A percentile compares a stretch with the other conserved stretches of the same genome.
phyloP scores from a whole-genome alignment of 163 green algal genomes.

The Scenedesmus sp. region DNA sequence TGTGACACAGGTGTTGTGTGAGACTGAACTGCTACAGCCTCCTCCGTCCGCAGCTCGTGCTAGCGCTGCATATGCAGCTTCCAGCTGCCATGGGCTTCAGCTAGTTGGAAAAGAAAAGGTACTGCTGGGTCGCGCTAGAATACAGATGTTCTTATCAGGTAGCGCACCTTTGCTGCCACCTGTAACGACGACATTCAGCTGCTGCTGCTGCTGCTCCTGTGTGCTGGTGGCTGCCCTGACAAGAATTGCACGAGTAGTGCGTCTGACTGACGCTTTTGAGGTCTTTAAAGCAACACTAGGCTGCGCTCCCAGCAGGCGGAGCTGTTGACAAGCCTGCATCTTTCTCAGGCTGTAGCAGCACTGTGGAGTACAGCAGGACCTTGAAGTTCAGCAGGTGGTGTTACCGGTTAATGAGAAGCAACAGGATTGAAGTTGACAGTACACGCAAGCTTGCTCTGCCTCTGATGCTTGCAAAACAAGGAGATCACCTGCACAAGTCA shows the following conservation, averaged over 20 bases:
- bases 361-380: neutral
- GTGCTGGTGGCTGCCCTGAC: neutral
- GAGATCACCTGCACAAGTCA: neutral
- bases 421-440: neutral
- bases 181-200: conserved; percentile 42
- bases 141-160: neutral
- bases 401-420: no score
- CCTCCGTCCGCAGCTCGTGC: no score
- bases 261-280: neutral
- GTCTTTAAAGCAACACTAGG: neutral
- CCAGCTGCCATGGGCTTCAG: neutral
- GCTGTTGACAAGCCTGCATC: neutral
- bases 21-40: no score
- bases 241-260: neutral
- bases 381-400: neutral
- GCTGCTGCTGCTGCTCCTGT: neutral
- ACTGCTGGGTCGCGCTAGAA: neutral
- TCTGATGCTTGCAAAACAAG: neutral
- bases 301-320: neutral
- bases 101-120: neutral
- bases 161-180: conserved; percentile 35
- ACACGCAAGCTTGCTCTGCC: neutral
- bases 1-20: no score
- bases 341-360: neutral
- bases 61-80: no score